phyloP scores from a whole-genome alignment of 1,139 yeast species.

The Zygosaccharomyces pseudobailii region DNA sequence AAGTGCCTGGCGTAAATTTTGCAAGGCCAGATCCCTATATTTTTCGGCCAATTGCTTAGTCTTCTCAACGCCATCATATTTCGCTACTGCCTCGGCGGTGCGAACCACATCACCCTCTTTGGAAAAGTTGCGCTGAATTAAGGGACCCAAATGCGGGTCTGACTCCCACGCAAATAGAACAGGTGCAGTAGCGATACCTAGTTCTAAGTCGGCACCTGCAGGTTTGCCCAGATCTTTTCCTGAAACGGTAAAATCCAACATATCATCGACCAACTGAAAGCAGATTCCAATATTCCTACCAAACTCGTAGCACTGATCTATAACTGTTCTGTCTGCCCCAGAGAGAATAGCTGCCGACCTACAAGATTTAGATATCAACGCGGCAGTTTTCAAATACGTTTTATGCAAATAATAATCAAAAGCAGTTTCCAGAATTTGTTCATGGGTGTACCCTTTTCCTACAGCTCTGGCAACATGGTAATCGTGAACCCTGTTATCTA shows the following conservation, averaged over 20 bases:
- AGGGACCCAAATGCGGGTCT: slow-evolving; percentile 75
- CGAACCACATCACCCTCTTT: slow-evolving; percentile 77
- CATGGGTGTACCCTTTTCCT: slow-evolving; percentile 49
- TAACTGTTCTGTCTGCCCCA: slow-evolving; percentile 67
- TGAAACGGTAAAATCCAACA: slow-evolving; percentile 87
- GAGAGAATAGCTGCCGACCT: slow-evolving; percentile 91
- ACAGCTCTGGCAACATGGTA: slow-evolving; percentile 44
- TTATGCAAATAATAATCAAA: slow-evolving; percentile 93
- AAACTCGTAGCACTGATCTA: slow-evolving; percentile 83
- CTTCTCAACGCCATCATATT: slow-evolving; percentile 68
- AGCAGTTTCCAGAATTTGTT: slow-evolving; percentile 74
- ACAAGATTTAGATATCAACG: slow-evolving; percentile 90
- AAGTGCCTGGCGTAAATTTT: slow-evolving; percentile 55
- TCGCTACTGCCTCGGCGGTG: slow-evolving; percentile 69
- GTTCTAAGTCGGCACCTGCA: slow-evolving; percentile 86
- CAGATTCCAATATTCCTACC: slow-evolving; percentile 93
- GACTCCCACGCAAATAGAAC: slow-evolving; percentile 91
- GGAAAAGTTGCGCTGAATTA: slow-evolving; percentile 78
- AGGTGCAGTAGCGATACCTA: slow-evolving; percentile 97
- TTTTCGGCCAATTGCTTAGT: slow-evolving; percentile 73
- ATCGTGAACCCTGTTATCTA: slow-evolving; percentile 56
- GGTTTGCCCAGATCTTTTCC: slow-evolving; percentile 88
- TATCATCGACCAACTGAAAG: slow-evolving; percentile 94
- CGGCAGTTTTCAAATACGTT: slow-evolving; percentile 91
- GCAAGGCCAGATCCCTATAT: slow-evolving; percentile 72